Evolutionary conservation across 73 alveolate genomes (phyloP), one percentile per base, ranked within the genome.

Genomic region (Blepharisma japonicum): DNA sequence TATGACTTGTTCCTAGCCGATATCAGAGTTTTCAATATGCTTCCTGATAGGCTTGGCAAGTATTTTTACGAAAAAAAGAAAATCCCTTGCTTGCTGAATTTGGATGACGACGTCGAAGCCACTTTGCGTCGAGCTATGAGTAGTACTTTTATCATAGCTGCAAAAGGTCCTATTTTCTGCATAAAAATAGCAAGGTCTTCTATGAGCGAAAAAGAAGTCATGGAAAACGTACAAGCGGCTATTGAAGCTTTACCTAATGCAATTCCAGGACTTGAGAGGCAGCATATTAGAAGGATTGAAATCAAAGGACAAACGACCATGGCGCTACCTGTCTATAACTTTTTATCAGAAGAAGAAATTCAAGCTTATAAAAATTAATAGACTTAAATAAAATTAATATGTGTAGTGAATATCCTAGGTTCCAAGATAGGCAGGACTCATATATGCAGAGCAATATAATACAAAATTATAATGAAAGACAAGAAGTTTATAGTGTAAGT

Each of bases 1-100:
- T 83, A 87, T 85, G 97, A 93, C 72, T 70, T 86, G 77, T 93
- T 93, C 87, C 77, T 93, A 53, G 83, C 95, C 48, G 98, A 93
- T 89, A 70, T 83, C 68, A 83, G 97, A 77, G 92, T 93, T 1
- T 83, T 87, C 82, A 82, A 85, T 66, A 81, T 93, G 80, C 87
- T 93, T 49, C 93, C 94, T 39, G 85, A 85, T 66, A 14, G 68
- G 18, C 88, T 90, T 53, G 98, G 98, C 55, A 93, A 87, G 80
- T 78, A 84, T 45, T 93, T 93, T 83, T 93, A 87, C 86, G 83
- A 68, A 6, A 76, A 82, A 55, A 93, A 93, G 87, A 93, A 86
- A 85, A 89, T 81, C 82, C 98, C 98, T 2, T 87, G 82, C 82
- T n/a, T 70, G 21, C 77, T 70, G 0, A 39, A 45, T 25, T 25